Evolutionary conservation across 768 basidiomycete species (phyloP).

Genomic region (Leccinum fibrillosum): DNA sequence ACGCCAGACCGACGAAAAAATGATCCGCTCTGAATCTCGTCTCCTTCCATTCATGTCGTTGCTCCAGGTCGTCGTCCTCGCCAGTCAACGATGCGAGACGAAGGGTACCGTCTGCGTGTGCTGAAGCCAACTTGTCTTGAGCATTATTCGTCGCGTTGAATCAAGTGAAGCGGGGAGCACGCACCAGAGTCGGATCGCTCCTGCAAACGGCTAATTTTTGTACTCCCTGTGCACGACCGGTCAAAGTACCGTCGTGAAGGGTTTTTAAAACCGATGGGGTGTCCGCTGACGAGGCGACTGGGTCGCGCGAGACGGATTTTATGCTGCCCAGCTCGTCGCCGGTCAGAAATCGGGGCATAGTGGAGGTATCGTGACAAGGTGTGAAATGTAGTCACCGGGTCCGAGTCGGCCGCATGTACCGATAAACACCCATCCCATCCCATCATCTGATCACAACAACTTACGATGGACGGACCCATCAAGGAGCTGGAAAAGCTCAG

Average conservation of each 20-base stretch:
- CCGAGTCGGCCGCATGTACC: neutral
- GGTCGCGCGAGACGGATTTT: slow-evolving; percentile 52
- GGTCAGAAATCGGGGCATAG: slow-evolving; percentile 65
- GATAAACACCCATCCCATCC: too few species aligned
- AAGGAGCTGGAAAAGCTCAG: slow-evolving; percentile 82
- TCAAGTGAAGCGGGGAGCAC: slow-evolving; percentile 14
- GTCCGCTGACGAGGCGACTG: slow-evolving; percentile 28
- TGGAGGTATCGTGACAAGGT: slow-evolving; percentile 23
- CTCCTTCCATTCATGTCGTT: slow-evolving; percentile 60
- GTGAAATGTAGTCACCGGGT: neutral
- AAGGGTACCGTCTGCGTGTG: slow-evolving; percentile 57
- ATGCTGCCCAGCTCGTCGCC: slow-evolving; percentile 81
- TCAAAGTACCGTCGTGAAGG: slow-evolving; percentile 30
- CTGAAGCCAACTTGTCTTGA: slow-evolving; percentile 62
- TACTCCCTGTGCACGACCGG: slow-evolving; percentile 35
- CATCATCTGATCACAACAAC: neutral
- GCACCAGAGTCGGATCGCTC: slow-evolving; percentile 38
- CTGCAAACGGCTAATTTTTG: slow-evolving; percentile 37
- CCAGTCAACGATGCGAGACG: slow-evolving; percentile 42
- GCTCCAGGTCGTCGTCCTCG: slow-evolving; percentile 41
- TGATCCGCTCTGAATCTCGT: slow-evolving; percentile 49
- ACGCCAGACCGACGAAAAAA: slow-evolving; percentile 60
- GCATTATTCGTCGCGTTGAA: slow-evolving; percentile 20
- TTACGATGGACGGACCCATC: slow-evolving; percentile 64
- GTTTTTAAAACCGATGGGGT: slow-evolving; percentile 34